Base-by-base conservation (phyloP, 192 early-diverging fungal genomes). In the Backusella sp. region DNA sequence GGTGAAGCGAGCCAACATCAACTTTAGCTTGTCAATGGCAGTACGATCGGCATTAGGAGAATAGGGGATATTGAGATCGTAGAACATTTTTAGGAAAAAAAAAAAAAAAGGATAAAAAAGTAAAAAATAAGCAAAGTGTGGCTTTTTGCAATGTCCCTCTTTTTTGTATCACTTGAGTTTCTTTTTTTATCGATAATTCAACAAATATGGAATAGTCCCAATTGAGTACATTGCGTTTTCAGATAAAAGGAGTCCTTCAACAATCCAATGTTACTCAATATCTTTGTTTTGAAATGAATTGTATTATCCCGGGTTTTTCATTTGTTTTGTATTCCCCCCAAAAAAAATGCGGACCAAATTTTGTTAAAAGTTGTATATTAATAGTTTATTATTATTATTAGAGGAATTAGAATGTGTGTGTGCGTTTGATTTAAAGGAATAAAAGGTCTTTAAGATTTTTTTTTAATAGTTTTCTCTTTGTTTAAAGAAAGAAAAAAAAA, bases 51-150 rank as follows among this genome's bases (percentile, higher is more conserved):
- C 35, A 19, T 68, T 19, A 41, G 67, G 15, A 37, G n/a, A 23
- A 68, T 37, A 68, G 12, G 67, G 67, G 21, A 68, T n/a, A 68
- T 68, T 68, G 17, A 68, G 4, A 68, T 68, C 67, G n/a, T 17
- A 69, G 21, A 41, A 69, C 37, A 69, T 69, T 35, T 41, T 68
- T 23, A 59, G 7, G 9, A 14, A 62, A 12, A 12, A 28, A 9
- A 62, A 62, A 28, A 62, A 26, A 14, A 28, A 28, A 62, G 42
- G 4, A 11, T 26, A 28, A 62, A 62, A 59, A 62, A 62, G 32
- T 32, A 62, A 26, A 28, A 62, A 62, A 59, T 59, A 59, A 59
- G 4, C 5, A 4, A 62, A 28, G 8, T 52, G 56, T 49, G 46
- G 46, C 46, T 49, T 49, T 19, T 49, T 49, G 46, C 15, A 41